Base-by-base conservation (phyloP, 1,284 basidiomycete species). In the Agroathelia rolfsii region DNA sequence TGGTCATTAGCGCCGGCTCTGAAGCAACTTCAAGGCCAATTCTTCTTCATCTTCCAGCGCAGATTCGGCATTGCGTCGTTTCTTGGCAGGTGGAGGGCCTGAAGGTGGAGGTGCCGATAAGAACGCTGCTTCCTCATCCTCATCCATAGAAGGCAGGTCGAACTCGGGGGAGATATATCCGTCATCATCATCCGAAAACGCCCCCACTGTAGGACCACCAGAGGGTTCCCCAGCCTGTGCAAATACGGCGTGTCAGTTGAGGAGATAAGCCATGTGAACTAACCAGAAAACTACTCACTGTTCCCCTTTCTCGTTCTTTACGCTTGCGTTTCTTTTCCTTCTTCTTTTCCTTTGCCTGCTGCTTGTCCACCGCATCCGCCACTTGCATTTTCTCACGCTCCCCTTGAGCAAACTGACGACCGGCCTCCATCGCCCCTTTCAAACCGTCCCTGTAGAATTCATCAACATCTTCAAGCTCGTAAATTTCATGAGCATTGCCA, bases 321-420 rank as follows among this genome's bases (percentile, higher is more conserved):
- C 88, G 79, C 64, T 94, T 95, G 47, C 87, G 62, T 57, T 88
- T 93, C 65, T 83, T 86, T 57, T 92, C 87, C 41, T 71, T 64
- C 61, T 84, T 83, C 69, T 92, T 92, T 52, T 85, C 86, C 52
- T 74, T 78, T 14, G 87, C 92, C 44, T 86, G 76, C 38, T 76
- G 72, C 58, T 82, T 83, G 61, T 94, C 90, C 34, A 61, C 43
- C 37, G 78, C 67, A 59, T 92, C 88, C 24, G 70, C 73, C 32
- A 69, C 64, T 50, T 62, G 71, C 71, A 90, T 68, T 62, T 69
- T 77, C 36, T 65, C 67, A 40, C 76, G 64, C 58, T 93, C 86
- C 38, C 64, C 66, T 52, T 77, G 72, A 26, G 80, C 79, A 55
- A 82, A 93, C 51, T 61, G 60, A 47, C 62, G 62, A 14, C 81